phyloP scores from a whole-genome alignment of 768 basidiomycete species.

The Russula earlei region DNA sequence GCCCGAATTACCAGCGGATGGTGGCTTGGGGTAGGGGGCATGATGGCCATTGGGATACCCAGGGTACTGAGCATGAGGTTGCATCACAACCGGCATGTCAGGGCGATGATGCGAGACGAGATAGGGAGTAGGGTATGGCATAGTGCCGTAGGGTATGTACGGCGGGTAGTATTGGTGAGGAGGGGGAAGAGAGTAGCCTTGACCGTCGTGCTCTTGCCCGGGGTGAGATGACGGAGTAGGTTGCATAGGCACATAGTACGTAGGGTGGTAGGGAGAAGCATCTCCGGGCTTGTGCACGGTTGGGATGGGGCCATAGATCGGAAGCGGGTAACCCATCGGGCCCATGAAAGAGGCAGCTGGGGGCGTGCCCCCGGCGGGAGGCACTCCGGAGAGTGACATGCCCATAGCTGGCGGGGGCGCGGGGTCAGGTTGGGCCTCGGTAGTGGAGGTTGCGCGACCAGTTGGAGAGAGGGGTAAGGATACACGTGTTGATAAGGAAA shows the following conservation, averaged over 20 bases:
- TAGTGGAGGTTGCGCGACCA: conserved; percentile 49
- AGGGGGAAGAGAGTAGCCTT: conserved; percentile 27
- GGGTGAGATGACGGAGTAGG: conserved; percentile 32
- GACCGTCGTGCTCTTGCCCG: conserved; percentile 28
- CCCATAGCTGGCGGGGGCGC: conserved; percentile 26
- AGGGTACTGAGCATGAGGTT: conserved; percentile 17
- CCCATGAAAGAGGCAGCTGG: conserved; percentile 46
- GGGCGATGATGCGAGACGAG: conserved; percentile 35
- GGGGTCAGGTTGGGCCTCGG: conserved; percentile 35
- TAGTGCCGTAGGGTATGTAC: conserved; percentile 38
- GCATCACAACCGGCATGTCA: conserved; percentile 17
- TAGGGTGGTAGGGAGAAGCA: conserved; percentile 42
- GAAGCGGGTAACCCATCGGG: conserved; percentile 42
- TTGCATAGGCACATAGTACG: conserved; percentile 37
- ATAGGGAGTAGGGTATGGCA: conserved; percentile 39
- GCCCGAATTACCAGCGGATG: conserved; percentile 28
- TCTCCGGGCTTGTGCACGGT: conserved; percentile 42
- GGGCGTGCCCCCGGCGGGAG: conserved; percentile 29
- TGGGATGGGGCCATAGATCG: conserved; percentile 38
- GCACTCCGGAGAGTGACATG: conserved; percentile 26
- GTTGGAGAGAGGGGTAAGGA: conserved; percentile 20
- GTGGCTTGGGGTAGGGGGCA: conserved; percentile 32
- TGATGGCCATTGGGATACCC: conserved; percentile 31
- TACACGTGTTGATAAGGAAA: conserved; percentile 16
- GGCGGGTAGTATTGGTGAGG: conserved; percentile 37